A percentile compares a stretch with the other conserved stretches of the same genome.
These are phyloP conservation scores for Fusarium setosum DNA, from an alignment of 2,329 filamentous ascomycete genomes.

Conservation along the genomic window DNA sequence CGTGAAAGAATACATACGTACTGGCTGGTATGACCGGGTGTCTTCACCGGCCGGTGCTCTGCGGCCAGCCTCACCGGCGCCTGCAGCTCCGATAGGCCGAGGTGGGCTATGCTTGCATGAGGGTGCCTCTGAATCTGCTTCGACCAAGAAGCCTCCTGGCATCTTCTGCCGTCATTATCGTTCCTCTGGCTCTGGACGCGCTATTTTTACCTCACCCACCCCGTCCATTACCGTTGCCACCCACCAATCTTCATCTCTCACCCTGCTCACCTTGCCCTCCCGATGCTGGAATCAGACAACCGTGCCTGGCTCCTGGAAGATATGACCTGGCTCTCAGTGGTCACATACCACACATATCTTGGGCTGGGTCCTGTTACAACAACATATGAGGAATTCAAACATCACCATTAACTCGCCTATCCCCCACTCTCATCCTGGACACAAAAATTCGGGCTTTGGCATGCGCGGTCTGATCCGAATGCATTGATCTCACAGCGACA, in stretches of 20 bases:
- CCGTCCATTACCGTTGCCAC: background rate
- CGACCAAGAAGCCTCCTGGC: conserved; percentile 1
- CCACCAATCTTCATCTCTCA: background rate
- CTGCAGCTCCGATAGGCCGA: conserved; percentile 32
- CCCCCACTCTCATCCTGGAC: background rate
- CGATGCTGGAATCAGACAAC: background rate
- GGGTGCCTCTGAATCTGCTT: conserved; percentile 2
- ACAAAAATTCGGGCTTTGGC: background rate
- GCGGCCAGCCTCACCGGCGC: conserved; percentile 32
- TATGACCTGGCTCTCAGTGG: background rate
- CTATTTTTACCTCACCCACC: conserved; percentile 17
- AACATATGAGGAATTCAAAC: background rate
- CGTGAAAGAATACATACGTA: too few relatives aligned
- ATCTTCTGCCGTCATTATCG: conserved; percentile 17
- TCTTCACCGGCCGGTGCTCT: conserved; percentile 22
- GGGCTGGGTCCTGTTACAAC: background rate
- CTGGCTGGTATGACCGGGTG: conserved; percentile 2
- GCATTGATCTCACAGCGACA: background rate
- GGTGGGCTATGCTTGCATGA: conserved; percentile 11
- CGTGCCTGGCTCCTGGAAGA: background rate
- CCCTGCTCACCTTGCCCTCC: background rate
- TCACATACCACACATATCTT: background rate
- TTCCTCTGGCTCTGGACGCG: conserved; percentile 2
- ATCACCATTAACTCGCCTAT: background rate
- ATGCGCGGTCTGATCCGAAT: background rate